Evolutionary conservation across 768 basidiomycete genomes (phyloP), one percentile per base, ranked within the genome.

Genomic region (Tubosaeta brunneosetosa): DNA sequence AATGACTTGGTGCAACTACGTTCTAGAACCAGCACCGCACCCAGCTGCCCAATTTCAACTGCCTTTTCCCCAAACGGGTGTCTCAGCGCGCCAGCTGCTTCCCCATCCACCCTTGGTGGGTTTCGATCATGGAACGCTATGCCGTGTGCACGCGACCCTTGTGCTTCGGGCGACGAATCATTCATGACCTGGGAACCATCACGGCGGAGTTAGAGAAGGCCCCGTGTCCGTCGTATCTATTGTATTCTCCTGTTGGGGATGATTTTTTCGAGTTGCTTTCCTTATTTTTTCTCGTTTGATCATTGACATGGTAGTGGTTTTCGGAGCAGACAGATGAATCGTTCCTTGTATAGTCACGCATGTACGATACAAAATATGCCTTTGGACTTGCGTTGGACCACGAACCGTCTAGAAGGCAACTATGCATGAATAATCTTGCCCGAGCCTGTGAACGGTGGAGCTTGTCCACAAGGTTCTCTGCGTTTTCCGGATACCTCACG

Each of bases 121-220:
- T 49, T 57, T 48, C 59, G 59, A 19, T 33, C 55, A 36, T 67
- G 63, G 66, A 55, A 49, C 26, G 52, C 50, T 11, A 26, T 55
- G 14, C 41, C 67, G 3, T 59, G 53, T 29, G 42, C 54, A 47
- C 48, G 62, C 37, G 67, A 64, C 26, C 66, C 68, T 37, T 67
- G 72, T 19, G 61, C 71, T 52, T 59, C 77, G 47, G 73, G 73
- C 52, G 81, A 82, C 40, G 82, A 83, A 61, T 72, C 77, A 0
- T 81, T 83, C 59, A 83, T 82, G 81, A 77, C 77, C 56, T 85
- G 82, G 82, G 76, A 82, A 61, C 78, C 79, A 44, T 68, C 74
- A 31, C 71, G 74, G 32, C 69, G 69, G 44, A 48, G 61, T 32
- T 74, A 58, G 58, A 32, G 16, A n/a, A 36, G 9, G 36, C 8